Base-by-base conservation (phyloP, 2,329 filamentous ascomycete species). In the Graphilbum sp. region DNA sequence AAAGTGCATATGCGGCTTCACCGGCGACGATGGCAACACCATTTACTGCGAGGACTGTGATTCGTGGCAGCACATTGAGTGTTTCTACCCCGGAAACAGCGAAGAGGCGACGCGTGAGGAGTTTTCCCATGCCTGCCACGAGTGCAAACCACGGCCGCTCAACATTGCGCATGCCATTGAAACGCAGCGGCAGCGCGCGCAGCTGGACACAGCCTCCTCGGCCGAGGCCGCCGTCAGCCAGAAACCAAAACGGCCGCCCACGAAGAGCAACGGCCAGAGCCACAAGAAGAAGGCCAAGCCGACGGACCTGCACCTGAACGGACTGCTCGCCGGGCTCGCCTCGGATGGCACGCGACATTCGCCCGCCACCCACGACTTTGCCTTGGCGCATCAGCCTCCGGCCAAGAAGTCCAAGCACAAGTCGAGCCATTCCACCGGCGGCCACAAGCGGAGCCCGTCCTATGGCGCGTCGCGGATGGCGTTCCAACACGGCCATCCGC, bases 1-100 rank as follows among this genome's bases (percentile, higher is more conserved):
- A 64, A 94, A 92, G 67, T 98, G 90, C 71, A 93, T 96, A 50
- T 98, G 90, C 63, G 77, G 77, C 56, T 95, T 81, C 59, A 66
- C 75, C 56, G 86, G 93, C 64, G 90, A 98, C 67, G 90, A 98
- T 66, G 90, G 90, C 60, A 88, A 84, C 59, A 98, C 90, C 43
- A 92, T 98, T 45, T 85, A 87, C 59, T 98, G 90, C 67, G 90
- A 96, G 56, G 74, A 69, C 42, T 98, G 90, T 67, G 83, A 94
- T 55, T 90, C 86, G 36, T 98, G 90, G 90, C 90, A 98, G 61
- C 90, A 98, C 60, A 93, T 94, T 51, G 79, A 86, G 55, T 98
- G 90, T 61, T 96, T 93, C 61, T 96, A 96, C 56, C 73, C 73
- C 18, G 58, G 72, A 46, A 82, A 84, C 49, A 71, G 74, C 54